A percentile compares a stretch with the other conserved stretches of the same genome.
Conservation (phyloP, 2,329 filamentous ascomycete species). For the Botrytis aclada region DNA sequence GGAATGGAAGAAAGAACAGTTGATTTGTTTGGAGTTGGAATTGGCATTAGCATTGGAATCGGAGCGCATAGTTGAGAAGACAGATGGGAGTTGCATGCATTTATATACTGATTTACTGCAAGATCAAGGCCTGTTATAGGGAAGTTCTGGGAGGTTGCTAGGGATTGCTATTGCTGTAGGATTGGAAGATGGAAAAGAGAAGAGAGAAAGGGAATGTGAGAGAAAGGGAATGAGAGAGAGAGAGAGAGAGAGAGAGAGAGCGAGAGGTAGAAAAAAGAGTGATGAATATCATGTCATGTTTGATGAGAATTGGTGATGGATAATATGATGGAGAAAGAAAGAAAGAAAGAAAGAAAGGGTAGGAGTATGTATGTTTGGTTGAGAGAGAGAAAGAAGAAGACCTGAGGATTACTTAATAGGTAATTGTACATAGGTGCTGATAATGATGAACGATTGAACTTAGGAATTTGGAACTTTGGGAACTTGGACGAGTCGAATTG, state of each 20-base stretch:
- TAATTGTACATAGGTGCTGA: conserved; percentile 1
- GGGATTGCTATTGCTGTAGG: neutral
- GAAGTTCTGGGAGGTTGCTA: neutral
- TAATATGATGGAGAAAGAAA: neutral
- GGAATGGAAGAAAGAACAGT: neutral
- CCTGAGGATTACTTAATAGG: neutral
- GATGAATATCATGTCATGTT: conserved; percentile 6
- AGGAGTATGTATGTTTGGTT: neutral
- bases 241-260: no score
- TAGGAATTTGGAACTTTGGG: neutral
- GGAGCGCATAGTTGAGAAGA: neutral
- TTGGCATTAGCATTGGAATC: neutral
- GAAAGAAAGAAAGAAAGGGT: neutral
- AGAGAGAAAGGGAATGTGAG: no score
- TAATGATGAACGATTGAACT: conserved; percentile 3
- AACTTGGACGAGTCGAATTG: neutral
- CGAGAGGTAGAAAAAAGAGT: neutral
- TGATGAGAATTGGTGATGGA: conserved; percentile 4
- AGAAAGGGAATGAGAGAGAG: neutral
- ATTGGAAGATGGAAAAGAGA: neutral
- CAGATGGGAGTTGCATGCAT: neutral
- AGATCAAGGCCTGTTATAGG: neutral
- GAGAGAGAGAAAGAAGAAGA: neutral
- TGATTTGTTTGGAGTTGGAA: neutral
- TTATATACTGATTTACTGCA: conserved; percentile 5